These are phyloP conservation scores for Eucalyptus guilfoylei DNA, from an alignment of 345 rosid species.

Conservation along the genomic window DNA sequence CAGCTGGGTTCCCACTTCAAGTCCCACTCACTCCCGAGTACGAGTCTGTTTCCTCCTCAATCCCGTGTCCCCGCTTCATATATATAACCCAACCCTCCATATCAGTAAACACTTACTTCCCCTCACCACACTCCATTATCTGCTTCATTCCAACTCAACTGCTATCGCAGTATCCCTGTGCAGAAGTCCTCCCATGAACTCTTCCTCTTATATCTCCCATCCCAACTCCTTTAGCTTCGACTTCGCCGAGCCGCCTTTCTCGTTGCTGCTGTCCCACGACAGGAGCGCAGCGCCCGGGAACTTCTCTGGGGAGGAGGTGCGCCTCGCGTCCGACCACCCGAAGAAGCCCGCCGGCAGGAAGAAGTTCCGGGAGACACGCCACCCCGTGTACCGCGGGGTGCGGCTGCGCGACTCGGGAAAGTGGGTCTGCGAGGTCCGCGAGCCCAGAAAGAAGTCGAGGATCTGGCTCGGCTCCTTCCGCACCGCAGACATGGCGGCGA, in stretches of 20 bases:
- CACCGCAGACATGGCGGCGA: constrained; percentile 78
- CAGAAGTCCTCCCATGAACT: constrained; percentile 1
- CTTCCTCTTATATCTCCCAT: constrained; percentile 1
- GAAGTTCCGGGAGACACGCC: constrained; percentile 84
- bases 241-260: not conserved
- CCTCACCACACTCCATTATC: not conserved
- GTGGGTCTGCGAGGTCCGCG: constrained; percentile 90
- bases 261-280: constrained; percentile 3
- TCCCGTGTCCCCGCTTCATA: not conserved
- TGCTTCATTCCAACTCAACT: not conserved
- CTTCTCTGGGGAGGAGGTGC: constrained; percentile 37
- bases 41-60: not conserved
- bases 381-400: constrained; percentile 79
- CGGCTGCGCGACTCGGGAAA: constrained; percentile 60
- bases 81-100: not conserved
- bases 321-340: constrained; percentile 57
- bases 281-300: not conserved
- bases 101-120: not conserved
- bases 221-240: not conserved
- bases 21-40: not conserved
- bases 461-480: constrained; percentile 86
- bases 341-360: constrained; percentile 79
- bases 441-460: constrained; percentile 74
- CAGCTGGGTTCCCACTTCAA: not conserved
- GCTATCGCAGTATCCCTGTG: not conserved